Percentiles rank a stretch among this genome's conserved stretches.
Conservation (phyloP, 805 yeast genomes). For the Lachancea mirantina region DNA sequence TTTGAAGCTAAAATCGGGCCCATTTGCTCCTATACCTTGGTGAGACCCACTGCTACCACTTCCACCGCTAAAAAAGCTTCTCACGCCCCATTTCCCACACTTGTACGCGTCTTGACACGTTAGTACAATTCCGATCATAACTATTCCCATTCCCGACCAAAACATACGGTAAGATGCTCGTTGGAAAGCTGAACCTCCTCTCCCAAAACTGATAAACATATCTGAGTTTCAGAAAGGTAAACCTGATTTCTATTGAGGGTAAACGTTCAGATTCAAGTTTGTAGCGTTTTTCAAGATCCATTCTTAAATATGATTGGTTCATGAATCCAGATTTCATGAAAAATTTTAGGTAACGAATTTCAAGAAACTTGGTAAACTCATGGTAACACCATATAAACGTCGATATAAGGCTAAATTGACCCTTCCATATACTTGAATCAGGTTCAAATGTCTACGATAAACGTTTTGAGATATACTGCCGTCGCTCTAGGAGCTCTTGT, state of each 20-base stretch:
- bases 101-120: slow-evolving; percentile 5
- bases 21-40: slow-evolving; percentile 5
- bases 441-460: slow-evolving; percentile 43
- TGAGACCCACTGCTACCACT: neutral
- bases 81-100: slow-evolving; percentile 2
- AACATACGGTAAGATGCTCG: slow-evolving; percentile 1
- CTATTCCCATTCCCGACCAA: neutral
- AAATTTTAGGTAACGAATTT: no score
- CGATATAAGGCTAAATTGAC: no score
- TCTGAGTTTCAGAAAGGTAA: no score
- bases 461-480: slow-evolving; percentile 85
- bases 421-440: no score
- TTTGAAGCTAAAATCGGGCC: slow-evolving; percentile 36
- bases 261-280: no score
- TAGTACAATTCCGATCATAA: slow-evolving; percentile 4
- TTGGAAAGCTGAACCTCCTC: neutral
- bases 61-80: slow-evolving; percentile 7
- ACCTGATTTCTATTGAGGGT: no score
- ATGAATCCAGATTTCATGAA: no score
- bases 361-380: no score
- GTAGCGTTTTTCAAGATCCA: no score
- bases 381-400: no score
- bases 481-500: slow-evolving; percentile 81
- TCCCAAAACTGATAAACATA: no score
- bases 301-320: no score